Percentiles rank a stretch among this genome's conserved stretches.
These are phyloP conservation scores for Neurospora sp. DNA, from an alignment of 495 filamentous ascomycete species.

Conservation along the genomic window DNA sequence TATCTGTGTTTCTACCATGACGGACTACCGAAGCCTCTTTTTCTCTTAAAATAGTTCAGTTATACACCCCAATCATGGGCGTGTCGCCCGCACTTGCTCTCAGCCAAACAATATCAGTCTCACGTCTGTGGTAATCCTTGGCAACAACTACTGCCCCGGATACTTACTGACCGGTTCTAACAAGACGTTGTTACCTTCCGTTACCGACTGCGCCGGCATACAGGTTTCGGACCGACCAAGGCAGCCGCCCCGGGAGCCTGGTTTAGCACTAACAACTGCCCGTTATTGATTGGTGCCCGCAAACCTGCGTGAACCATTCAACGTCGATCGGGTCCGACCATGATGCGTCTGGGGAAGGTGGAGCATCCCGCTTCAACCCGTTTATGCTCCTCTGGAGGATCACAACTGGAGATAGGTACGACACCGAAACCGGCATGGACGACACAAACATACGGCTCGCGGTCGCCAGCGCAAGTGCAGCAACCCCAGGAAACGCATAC, in stretches of 20 bases:
- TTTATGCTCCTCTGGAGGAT: neutral
- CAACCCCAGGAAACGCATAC: neutral
- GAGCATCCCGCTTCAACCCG: neutral
- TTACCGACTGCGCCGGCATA: neutral
- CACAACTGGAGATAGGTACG: neutral
- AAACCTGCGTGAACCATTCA: neutral
- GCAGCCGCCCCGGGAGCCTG: neutral
- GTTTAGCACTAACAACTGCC: neutral
- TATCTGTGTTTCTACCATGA: neutral
- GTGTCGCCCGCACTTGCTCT: neutral
- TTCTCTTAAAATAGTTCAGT: neutral
- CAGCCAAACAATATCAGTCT: neutral
- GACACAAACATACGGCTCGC: neutral
- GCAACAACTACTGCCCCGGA: neutral
- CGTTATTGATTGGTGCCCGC: constrained; percentile 11
- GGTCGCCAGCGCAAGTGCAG: neutral
- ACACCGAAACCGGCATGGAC: neutral
- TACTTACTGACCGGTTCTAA: neutral
- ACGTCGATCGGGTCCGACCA: neutral
- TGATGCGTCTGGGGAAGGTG: neutral
- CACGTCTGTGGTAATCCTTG: neutral
- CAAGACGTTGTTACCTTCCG: neutral
- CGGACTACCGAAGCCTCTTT: neutral
- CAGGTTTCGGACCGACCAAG: neutral
- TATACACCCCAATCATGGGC: neutral